Evolutionary conservation across 2,329 filamentous ascomycete species (phyloP), one percentile per base, ranked within the genome.

Genomic region (Pseudogymnoascus pannorum): DNA sequence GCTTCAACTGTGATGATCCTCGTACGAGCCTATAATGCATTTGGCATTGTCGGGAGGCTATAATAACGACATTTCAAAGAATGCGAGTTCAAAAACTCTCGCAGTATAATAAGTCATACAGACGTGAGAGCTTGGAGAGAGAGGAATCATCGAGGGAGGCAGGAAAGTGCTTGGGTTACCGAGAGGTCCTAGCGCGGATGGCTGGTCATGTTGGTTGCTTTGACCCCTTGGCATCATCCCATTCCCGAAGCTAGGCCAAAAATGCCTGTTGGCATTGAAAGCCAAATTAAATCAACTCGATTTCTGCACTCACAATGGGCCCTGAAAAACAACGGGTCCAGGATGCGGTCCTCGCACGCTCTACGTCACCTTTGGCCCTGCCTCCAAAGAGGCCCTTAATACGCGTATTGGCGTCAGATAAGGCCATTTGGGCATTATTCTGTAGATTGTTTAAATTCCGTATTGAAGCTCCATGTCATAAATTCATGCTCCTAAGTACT

Each of bases 181-280:
- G 26, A 54, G 48, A 54, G 48, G 48, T 54, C 48, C 26, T 54
- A 54, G 48, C 48, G 48, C 44, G 26, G 42, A 54, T 54, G 48
- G 48, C 48, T 54, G 48, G 48, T 54, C 48, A 31, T 54, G 48
- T 54, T 54, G 48, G 26, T 31, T 54, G 48, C 48, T 54, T 54
- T 54, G 48, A 54, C 48, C 48, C 48, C 48, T 54, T 54, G 48
- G 24, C 48, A 31, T 54, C 48, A 31, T 18, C 48, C 12, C 24
- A 31, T 18, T 54, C 48, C 48, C 24, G 48, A 24, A 54, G 48
- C 48, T 54, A 54, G n/a, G n/a, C n/a, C n/a, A n/a, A n/a, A n/a
- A n/a, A n/a, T n/a, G n/a, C n/a, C n/a, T n/a, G n/a, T n/a, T n/a
- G n/a, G n/a, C n/a, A n/a, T n/a, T n/a, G n/a, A n/a, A n/a, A n/a